These are phyloP conservation scores for Prototheca wickerhamii DNA, from an alignment of 163 green algal genomes.

Conservation along the genomic window DNA sequence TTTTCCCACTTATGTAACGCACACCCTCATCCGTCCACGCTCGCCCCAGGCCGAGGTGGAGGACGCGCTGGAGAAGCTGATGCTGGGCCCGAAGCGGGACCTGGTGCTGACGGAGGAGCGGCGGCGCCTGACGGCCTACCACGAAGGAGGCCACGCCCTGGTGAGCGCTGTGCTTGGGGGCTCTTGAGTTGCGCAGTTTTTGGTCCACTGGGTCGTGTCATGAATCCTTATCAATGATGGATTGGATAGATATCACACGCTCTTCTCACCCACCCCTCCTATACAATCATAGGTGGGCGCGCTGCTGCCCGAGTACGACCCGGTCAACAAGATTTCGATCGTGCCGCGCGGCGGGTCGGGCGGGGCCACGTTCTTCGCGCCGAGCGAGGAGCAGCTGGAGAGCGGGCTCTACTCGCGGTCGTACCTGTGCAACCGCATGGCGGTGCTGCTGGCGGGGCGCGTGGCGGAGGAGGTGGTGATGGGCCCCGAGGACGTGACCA, in stretches of 20 bases:
- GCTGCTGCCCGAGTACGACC: constrained; percentile 98
- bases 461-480: constrained; percentile 99
- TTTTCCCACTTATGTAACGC: background rate
- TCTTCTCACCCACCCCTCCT: too few species aligned
- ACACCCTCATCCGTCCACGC: background rate
- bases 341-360: constrained; percentile 91
- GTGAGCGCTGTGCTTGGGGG: constrained; percentile 62
- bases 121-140: constrained; percentile 94
- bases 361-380: constrained; percentile 97
- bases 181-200: background rate
- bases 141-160: constrained; percentile 78
- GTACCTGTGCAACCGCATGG: constrained; percentile 99
- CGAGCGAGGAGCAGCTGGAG: constrained; percentile 94
- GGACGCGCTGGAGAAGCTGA: constrained; percentile 97
- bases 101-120: constrained; percentile 93
- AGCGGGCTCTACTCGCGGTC: constrained; percentile 76
- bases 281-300: constrained; percentile 44
- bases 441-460: constrained; percentile 90
- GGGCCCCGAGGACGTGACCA: constrained; percentile 95
- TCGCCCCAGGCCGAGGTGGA: constrained; percentile 64
- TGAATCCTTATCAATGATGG: too few species aligned
- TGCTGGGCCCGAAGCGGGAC: constrained; percentile 94
- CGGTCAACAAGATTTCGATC: constrained; percentile 98
- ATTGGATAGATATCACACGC: too few species aligned
- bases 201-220: background rate